Evolutionary conservation across 208 protist genomes (phyloP), one percentile per base, ranked within the genome.

Genomic region (Leishmania martiniquensis): DNA sequence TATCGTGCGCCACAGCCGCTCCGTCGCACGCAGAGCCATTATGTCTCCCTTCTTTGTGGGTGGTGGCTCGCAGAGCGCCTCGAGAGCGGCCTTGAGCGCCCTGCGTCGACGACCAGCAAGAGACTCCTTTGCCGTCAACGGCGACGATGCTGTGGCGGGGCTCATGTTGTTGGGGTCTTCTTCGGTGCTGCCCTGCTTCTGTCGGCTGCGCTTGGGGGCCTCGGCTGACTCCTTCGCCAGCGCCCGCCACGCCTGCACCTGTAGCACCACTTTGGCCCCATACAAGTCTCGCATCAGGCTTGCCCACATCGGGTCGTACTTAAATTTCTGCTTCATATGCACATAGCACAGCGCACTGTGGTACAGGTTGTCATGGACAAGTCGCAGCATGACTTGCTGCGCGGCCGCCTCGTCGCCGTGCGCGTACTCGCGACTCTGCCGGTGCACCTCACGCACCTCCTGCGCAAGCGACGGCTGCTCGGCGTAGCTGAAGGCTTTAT

Each of bases 211-310:
- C 44, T 37, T 71, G 22, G 44, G 0, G 15, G 32, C 52, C 60
- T 80, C 75, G 49, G 44, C 20, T n/a, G 32, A 44, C 57, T 68
- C 52, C 32, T 52, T 69, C 51, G 25, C 55, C 63, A 81, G 75
- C 34, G 68, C 37, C 71, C 54, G 55, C 76, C 72, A 76, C 67
- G 72, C 74, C 71, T 76, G 65, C 34, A 76, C 29, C 37, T 65
- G 54, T 67, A 60, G 59, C 63, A 52, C 39, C 42, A 54, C 32
- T 62, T 73, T 67, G 4, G 49, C 62, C 25, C 60, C 83, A 78
- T 89, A 89, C 20, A 91, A 69, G 73, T 93, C 91, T 17, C 91
- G 89, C 84, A 91, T 87, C 32, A 95, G 75, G 65, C 89, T 93
- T 37, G 85, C 83, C 84, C 86, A 93, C 54, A 75, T 78, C 39